Percentiles rank a stretch among this genome's conserved stretches.
Evolutionary conservation across 805 yeast genomes (phyloP).

Genomic region (Cyberlindnera misumaiensis): DNA sequence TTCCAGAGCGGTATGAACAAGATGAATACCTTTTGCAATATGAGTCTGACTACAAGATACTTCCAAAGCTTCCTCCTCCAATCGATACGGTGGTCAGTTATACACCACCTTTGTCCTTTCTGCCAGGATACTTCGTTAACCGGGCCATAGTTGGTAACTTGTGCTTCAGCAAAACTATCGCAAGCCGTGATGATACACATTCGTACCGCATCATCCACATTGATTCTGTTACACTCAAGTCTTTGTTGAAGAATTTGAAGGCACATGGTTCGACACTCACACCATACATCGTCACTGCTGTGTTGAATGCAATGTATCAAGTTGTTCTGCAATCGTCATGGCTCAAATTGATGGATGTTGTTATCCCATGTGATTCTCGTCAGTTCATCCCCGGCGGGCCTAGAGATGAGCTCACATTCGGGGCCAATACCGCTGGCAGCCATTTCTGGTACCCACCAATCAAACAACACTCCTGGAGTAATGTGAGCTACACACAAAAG

Average conservation of each 20-base stretch:
- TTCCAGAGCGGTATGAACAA: not conserved
- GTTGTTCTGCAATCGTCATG: not conserved
- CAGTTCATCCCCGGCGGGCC: slow-evolving; percentile 6
- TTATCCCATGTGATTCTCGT: slow-evolving; percentile 18
- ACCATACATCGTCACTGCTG: slow-evolving; percentile 14
- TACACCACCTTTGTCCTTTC: slow-evolving; percentile 11
- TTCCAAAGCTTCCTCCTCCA: slow-evolving; percentile 15
- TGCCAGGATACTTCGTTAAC: slow-evolving; percentile 8
- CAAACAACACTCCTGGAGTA: slow-evolving; percentile 1
- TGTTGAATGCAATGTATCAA: slow-evolving; percentile 14
- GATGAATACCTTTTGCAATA: slow-evolving; percentile 9
- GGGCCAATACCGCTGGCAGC: slow-evolving; percentile 16
- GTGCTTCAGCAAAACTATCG: not conserved
- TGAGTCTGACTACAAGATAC: slow-evolving; percentile 1
- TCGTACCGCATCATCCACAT: slow-evolving; percentile 9
- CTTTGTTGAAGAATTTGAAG: not conserved
- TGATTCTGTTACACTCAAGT: not conserved
- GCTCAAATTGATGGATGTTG: slow-evolving; percentile 10
- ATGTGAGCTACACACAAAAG: slow-evolving; percentile 5
- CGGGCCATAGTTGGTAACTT: slow-evolving; percentile 2
- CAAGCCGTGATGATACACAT: slow-evolving; percentile 7
- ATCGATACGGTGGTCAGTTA: slow-evolving; percentile 10
- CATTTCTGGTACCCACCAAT: slow-evolving; percentile 12
- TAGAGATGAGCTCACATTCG: slow-evolving; percentile 11
- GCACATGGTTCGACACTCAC: slow-evolving; percentile 10